These are phyloP conservation scores for Debaryomyces maramus DNA, from an alignment of 805 yeast species.

Conservation along the genomic window DNA sequence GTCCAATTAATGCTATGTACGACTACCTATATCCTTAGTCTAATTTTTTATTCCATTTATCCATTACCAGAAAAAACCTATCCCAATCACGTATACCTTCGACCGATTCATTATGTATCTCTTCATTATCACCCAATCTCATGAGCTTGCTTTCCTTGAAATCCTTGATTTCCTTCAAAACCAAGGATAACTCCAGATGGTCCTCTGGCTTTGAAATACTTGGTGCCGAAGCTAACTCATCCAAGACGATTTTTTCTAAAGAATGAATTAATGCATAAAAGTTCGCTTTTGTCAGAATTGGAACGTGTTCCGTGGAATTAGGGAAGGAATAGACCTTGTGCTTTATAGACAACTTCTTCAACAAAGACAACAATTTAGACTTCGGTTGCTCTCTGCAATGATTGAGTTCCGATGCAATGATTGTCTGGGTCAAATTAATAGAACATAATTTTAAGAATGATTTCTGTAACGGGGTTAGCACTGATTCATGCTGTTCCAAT, in stretches of 20 bases:
- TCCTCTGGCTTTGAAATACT: constrained; percentile 3
- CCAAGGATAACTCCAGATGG: constrained; percentile 6
- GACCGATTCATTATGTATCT: constrained; percentile 3
- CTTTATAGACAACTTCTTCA: constrained; percentile 34
- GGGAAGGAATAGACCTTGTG: constrained; percentile 25
- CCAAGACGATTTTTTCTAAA: constrained; percentile 13
- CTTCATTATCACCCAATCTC: constrained; percentile 7
- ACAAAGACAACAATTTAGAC: constrained; percentile 23
- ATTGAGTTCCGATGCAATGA: constrained; percentile 9
- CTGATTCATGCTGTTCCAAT: constrained; percentile 11
- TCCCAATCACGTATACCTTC: constrained; percentile 3
- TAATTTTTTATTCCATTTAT: constrained; percentile 1
- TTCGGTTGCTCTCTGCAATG: background rate
- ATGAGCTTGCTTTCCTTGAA: constrained; percentile 10
- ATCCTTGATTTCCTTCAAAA: constrained; percentile 9
- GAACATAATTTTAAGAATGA: constrained; percentile 25
- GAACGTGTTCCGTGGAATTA: constrained; percentile 13
- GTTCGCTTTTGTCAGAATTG: constrained; percentile 30
- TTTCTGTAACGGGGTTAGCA: constrained; percentile 23
- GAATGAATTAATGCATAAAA: constrained; percentile 15
- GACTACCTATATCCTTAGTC: background rate
- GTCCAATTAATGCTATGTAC: background rate
- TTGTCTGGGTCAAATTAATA: constrained; percentile 13
- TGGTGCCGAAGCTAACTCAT: constrained; percentile 6
- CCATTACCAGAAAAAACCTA: constrained; percentile 1